Evolutionary conservation across 805 yeast genomes (phyloP).

Genomic region (Diddensiella santjacobensis): DNA sequence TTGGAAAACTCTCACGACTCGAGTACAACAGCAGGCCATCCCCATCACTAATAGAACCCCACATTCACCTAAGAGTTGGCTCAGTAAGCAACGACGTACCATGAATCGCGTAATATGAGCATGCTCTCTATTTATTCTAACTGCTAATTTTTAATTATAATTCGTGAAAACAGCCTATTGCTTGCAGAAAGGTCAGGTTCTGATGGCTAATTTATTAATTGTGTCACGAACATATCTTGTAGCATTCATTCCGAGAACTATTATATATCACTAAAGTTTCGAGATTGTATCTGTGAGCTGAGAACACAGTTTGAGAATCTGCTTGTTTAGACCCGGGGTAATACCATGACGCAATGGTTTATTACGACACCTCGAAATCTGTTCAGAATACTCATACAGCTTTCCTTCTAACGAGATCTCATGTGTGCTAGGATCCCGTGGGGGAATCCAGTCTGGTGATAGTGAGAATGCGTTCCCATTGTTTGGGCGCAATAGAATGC

Average conservation of each 20-base stretch:
- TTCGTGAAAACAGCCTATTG: background rate
- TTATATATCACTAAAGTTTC: conserved; percentile 1
- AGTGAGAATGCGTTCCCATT: conserved; percentile 22
- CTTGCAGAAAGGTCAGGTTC: background rate
- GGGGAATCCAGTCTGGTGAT: conserved; percentile 26
- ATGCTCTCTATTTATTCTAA: background rate
- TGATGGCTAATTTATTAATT: too few species aligned
- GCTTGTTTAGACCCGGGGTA: conserved; percentile 21
- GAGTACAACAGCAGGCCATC: conserved; percentile 28
- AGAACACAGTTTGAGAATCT: conserved; percentile 18
- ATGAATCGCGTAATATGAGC: conserved; percentile 15
- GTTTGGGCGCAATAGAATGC: conserved; percentile 30
- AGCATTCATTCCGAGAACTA: background rate
- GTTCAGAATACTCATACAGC: conserved; percentile 32
- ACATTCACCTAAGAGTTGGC: conserved; percentile 30
- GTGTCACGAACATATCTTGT: too few species aligned
- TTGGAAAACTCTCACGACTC: conserved; percentile 27
- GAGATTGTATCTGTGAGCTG: conserved; percentile 3
- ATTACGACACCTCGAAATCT: conserved; percentile 35
- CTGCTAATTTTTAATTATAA: background rate
- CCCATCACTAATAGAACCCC: conserved; percentile 23
- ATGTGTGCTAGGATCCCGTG: conserved; percentile 9
- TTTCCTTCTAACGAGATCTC: conserved; percentile 29
- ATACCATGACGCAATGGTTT: conserved; percentile 33
- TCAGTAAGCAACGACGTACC: conserved; percentile 27